Base-by-base conservation (phyloP, 2,329 filamentous ascomycete genomes). In the Arthrobotrys iridis region DNA sequence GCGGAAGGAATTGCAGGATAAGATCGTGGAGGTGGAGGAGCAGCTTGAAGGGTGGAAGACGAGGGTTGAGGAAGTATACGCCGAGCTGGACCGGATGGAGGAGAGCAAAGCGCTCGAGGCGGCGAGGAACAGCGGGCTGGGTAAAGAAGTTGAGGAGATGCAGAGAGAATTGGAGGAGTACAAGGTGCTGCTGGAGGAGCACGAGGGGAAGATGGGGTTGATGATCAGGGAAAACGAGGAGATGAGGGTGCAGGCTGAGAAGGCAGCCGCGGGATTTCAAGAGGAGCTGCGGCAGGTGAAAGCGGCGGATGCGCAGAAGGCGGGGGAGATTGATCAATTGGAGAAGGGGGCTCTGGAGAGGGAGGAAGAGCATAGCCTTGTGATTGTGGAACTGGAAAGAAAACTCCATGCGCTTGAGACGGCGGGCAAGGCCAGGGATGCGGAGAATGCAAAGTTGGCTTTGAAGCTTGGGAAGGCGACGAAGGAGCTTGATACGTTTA, bases 71-170 rank as follows among this genome's bases (percentile, higher is more conserved):
- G 93, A 98, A 78, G 87, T 91, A 4, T 95, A 99, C 82, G 93
- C 97, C 79, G 93, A 97, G 80, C 88, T 98, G 59, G 93, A 97
- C 79, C 87, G 93, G 73, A 88, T 94, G 45, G 93, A 97, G 78
- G 90, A 96, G 78, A 91, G 95, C 79, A 91, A 89, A 79, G 88
- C 87, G 2, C 86, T 87, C 1, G 86, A 89, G 46, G 90, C 94
- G 77, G 88, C 90, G 50, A 89, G 86, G 70, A 84, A 93, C 30
- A 88, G 88, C 48, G 84, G 85, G 6, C 85, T 97, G 0, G 88
- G 93, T 79, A 84, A 87, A 13, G 91, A 97, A 78, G 83, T 96
- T 13, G 88, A 92, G 65, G 87, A 86, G 57, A 81, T 90, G 13
- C 85, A 83, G 35, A 87, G 87, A 75, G 86, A 89, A 74, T 84